phyloP scores from a whole-genome alignment of 148 eudicot species.

The Diospyros kaki region DNA sequence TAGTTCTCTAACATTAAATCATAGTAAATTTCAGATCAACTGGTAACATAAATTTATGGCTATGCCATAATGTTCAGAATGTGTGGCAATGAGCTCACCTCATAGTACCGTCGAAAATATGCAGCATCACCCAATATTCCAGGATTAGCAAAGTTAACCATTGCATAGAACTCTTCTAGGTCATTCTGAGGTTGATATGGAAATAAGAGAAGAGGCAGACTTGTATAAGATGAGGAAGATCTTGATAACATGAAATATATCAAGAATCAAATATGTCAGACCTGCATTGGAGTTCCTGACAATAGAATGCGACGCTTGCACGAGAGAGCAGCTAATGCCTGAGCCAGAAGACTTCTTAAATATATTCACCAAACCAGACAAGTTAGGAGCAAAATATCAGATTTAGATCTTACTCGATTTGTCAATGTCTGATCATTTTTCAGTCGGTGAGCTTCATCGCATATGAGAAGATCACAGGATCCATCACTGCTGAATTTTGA shows the following conservation, averaged over 20 bases:
- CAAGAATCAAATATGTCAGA: constrained; percentile 25
- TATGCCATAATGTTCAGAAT: not conserved
- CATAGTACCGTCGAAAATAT: constrained; percentile 87
- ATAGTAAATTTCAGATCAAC: not conserved
- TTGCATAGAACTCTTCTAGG: constrained; percentile 92
- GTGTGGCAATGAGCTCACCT: constrained; percentile 45
- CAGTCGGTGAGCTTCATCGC: constrained; percentile 99
- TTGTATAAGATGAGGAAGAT: constrained; percentile 8
- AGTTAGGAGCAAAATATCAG: no score
- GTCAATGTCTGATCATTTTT: constrained; percentile 97
- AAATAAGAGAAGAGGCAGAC: not conserved
- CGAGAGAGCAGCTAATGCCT: constrained; percentile 90
- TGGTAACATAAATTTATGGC: not conserved
- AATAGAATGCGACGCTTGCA: constrained; percentile 92
- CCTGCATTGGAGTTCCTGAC: constrained; percentile 99
- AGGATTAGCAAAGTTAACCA: constrained; percentile 97
- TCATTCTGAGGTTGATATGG: constrained; percentile 57
- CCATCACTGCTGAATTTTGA: constrained; percentile 65
- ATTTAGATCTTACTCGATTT: constrained; percentile 56
- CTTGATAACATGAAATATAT: constrained; percentile 11
- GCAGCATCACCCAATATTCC: constrained; percentile 87
- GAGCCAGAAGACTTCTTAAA: not conserved
- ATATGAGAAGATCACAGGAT: constrained; percentile 91
- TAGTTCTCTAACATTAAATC: not conserved
- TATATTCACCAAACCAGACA: constrained; percentile 1